Base-by-base conservation (phyloP, 228 moss, liverwort and hornwort species). In the Sphagnum magellanicum region DNA sequence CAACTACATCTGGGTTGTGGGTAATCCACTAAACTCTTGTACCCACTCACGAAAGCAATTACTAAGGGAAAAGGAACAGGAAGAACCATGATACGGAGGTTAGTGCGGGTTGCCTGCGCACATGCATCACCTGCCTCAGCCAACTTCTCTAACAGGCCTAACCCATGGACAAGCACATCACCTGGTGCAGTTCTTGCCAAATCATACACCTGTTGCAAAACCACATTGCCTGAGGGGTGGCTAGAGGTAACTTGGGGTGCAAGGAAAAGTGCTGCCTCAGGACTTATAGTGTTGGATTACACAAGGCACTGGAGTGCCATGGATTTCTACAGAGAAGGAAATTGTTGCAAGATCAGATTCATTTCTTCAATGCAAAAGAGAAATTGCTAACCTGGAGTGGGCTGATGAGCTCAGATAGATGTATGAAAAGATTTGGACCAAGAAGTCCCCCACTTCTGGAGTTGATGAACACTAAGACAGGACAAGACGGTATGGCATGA, bases 381-480 rank as follows among this genome's bases (percentile, higher is more conserved):
- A 32, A 32, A 50, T 63, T 50, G 4, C 47, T 53, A 60, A 93
- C 97, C 93, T 97, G 97, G 72, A 71, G 59, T 4, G 91, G 81
- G 60, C 80, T 79, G 67, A 98, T 84, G 71, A 93, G 85, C 55
- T 98, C 89, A 77, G 80, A 79, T 16, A 93, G 82, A 60, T 87
- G 68, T 12, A 74, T 51, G 79, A 75, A 71, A 9, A 98, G 86
- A 50, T 75, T 82, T n/a, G 97, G 83, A 68, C 97, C 97, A 63
- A 98, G 84, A 50, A 90, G 88, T 49, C 97, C 97, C 51, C 97
- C 97, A 64, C 97, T 98, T 76, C 67, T 93, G 7, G 91, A 82
- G 71, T 98, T 98, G 49, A 91, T 86, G 71, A 98, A 98, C 7
- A 98, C 79, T 59, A 98, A 50, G 55, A 98, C 53, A 63, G 97